Percentiles rank a stretch among this genome's conserved stretches.
phyloP scores from a whole-genome alignment of 441 rosid genomes.

The Erodium texanum region DNA sequence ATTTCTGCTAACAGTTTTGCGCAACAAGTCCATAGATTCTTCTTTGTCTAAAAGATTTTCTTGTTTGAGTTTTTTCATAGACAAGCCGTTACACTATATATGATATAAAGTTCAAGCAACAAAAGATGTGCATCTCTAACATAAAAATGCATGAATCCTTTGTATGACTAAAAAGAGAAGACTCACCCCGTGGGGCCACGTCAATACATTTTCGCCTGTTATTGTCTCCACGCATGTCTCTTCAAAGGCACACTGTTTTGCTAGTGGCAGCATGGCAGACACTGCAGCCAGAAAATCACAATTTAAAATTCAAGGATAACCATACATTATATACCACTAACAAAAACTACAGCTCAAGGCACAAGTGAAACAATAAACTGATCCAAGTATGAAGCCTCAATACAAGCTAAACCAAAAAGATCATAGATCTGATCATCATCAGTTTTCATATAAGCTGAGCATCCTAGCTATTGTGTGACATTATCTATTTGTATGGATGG shows the following conservation, averaged over 20 bases:
- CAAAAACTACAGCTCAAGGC: conserved; percentile 14
- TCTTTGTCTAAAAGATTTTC: background rate
- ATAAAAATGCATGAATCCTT: background rate
- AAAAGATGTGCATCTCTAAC: background rate
- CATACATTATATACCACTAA: background rate
- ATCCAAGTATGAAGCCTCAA: background rate
- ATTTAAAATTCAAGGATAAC: background rate
- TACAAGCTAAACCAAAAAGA: background rate
- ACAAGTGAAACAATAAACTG: background rate
- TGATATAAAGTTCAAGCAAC: background rate
- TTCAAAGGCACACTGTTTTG: conserved; percentile 93
- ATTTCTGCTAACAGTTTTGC: background rate
- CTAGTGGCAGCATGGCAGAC: conserved; percentile 93
- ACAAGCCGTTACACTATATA: background rate
- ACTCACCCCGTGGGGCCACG: conserved; percentile 91
- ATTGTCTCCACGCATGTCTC: conserved; percentile 93
- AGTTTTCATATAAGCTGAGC: background rate
- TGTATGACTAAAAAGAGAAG: conserved; percentile 11
- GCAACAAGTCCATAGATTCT: background rate
- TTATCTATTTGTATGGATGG: background rate
- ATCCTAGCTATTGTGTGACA: background rate
- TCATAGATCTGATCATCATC: background rate
- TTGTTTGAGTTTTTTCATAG: background rate
- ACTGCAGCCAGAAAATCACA: conserved; percentile 38
- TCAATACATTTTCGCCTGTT: conserved; percentile 74